A percentile compares a stretch with the other conserved stretches of the same genome.
phyloP scores from a whole-genome alignment of 2,329 filamentous ascomycete genomes.

The Penicillium sp. region DNA sequence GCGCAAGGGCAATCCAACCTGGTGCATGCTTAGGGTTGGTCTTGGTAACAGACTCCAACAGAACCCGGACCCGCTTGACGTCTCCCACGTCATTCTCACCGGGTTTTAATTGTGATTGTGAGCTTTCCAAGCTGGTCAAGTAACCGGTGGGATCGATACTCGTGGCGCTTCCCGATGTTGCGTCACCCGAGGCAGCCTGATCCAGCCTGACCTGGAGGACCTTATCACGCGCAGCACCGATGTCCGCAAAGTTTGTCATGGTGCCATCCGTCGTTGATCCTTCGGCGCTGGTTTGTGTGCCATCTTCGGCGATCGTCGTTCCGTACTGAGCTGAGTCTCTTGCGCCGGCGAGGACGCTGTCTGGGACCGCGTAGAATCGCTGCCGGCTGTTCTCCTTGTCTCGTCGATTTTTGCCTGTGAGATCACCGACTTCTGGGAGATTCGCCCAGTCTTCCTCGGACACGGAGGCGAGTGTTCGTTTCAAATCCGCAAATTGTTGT shows the following conservation, averaged over 20 bases:
- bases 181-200: conserved; percentile 76
- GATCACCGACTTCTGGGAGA: conserved; percentile 91
- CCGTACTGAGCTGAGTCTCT: conserved; percentile 79
- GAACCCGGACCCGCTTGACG: conserved; percentile 86
- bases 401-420: conserved; percentile 90
- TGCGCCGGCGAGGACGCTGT: conserved; percentile 89
- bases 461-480: conserved; percentile 82
- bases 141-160: conserved; percentile 96
- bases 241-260: conserved; percentile 97
- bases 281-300: conserved; percentile 51
- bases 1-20: conserved; percentile 92
- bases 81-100: conserved; percentile 86
- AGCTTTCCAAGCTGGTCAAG: conserved; percentile 84
- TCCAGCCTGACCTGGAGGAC: conserved; percentile 93
- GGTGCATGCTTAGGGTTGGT: conserved; percentile 94
- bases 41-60: conserved; percentile 95
- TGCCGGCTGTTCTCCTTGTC: conserved; percentile 80
- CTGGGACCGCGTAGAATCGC: conserved; percentile 92
- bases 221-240: conserved; percentile 93
- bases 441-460: conserved; percentile 96
- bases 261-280: conserved; percentile 70
- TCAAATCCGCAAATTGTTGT: conserved; percentile 94
- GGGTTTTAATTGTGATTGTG: conserved; percentile 76
- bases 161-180: conserved; percentile 76
- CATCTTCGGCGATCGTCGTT: conserved; percentile 85